Percentiles rank a stretch among this genome's conserved stretches.
Evolutionary conservation across 441 rosid species (phyloP).

Genomic region (Pelargonium citronellum): DNA sequence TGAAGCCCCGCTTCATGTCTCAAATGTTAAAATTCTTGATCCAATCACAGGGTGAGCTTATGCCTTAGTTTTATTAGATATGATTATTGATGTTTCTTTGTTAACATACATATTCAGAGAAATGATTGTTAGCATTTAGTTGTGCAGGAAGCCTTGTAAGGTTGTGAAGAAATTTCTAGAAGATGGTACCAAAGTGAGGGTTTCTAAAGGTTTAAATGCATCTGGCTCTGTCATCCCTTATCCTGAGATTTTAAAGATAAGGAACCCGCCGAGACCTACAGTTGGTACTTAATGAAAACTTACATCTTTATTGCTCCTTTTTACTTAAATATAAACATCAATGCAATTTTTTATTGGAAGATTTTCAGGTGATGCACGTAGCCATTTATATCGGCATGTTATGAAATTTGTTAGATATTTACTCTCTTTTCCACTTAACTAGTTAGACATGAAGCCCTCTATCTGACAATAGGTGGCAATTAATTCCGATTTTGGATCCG

Average conservation of each 20-base stretch:
- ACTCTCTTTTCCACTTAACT: too few relatives aligned
- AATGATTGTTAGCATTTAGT: slow-evolving; percentile 11
- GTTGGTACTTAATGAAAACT: slow-evolving; percentile 38
- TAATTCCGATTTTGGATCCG: too few relatives aligned
- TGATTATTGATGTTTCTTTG: neutral
- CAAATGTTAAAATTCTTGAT: slow-evolving; percentile 91
- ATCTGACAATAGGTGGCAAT: too few relatives aligned
- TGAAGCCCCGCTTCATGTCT: slow-evolving; percentile 91
- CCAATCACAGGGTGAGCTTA: slow-evolving; percentile 68
- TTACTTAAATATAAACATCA: neutral
- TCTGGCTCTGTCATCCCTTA: slow-evolving; percentile 85
- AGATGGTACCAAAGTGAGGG: slow-evolving; percentile 95
- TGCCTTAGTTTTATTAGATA: neutral
- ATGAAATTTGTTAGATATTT: neutral
- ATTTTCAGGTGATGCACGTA: neutral
- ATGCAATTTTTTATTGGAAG: neutral
- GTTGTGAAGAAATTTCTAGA: slow-evolving; percentile 70
- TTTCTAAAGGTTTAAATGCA: slow-evolving; percentile 73
- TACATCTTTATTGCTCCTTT: neutral
- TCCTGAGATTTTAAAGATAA: slow-evolving; percentile 81
- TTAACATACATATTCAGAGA: neutral
- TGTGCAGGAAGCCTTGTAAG: slow-evolving; percentile 74
- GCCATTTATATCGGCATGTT: neutral
- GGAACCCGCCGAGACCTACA: slow-evolving; percentile 80
- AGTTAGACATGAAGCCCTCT: too few relatives aligned